A percentile compares a stretch with the other conserved stretches of the same genome.
Evolutionary conservation across 2,329 filamentous ascomycete genomes (phyloP).

Genomic region (Cordyceps tenuipes): DNA sequence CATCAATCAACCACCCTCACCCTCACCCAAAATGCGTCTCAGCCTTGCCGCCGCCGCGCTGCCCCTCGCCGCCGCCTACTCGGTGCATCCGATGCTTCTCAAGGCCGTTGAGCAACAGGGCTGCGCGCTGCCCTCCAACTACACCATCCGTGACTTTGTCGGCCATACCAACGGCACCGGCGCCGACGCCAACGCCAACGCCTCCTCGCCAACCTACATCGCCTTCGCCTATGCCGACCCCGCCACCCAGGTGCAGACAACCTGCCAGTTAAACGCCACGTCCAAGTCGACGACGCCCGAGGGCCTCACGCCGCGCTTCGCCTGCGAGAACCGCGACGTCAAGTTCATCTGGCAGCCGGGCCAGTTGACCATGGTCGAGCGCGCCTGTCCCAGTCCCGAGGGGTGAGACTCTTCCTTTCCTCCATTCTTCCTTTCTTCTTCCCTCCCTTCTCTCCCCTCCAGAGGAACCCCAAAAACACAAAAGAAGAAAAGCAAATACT

Average conservation of each 20-base stretch:
- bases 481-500: background rate
- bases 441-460: too few species aligned
- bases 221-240: conserved; percentile 34
- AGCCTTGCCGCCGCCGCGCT: background rate
- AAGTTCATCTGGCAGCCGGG: conserved; percentile 34
- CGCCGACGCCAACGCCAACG: conserved; percentile 14
- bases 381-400: conserved; percentile 29
- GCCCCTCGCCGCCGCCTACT: conserved; percentile 17
- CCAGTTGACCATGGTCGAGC: conserved; percentile 36
- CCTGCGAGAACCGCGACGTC: conserved; percentile 33
- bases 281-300: conserved; percentile 27
- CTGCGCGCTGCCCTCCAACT: conserved; percentile 32
- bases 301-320: conserved; percentile 28
- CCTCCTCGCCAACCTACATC: conserved; percentile 24
- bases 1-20: too few species aligned
- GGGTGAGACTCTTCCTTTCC: conserved; percentile 24
- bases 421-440: too few species aligned
- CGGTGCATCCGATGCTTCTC: conserved; percentile 19
- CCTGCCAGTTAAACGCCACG: conserved; percentile 35
- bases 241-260: conserved; percentile 31
- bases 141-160: conserved; percentile 30
- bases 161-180: conserved; percentile 26
- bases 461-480: background rate
- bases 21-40: background rate
- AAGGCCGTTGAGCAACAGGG: conserved; percentile 17